Evolutionary conservation across 495 filamentous ascomycete species (phyloP).

Genomic region (Aspergillus leporis): DNA sequence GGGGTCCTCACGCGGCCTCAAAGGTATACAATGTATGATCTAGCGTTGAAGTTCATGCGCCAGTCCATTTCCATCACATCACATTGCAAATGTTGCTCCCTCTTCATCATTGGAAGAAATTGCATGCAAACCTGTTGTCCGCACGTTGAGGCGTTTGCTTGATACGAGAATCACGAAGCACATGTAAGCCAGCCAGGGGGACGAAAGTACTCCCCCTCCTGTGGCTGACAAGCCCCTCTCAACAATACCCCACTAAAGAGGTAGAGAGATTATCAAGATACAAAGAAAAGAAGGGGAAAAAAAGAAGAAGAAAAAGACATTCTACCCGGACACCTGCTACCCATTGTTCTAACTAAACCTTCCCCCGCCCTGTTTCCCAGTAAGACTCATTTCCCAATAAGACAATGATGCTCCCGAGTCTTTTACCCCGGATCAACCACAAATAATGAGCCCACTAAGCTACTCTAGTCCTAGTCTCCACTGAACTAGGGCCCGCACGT

Average conservation of each 20-base stretch:
- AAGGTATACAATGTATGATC: constrained; percentile 6
- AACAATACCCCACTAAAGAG: neutral
- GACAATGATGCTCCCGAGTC: neutral
- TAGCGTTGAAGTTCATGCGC: neutral
- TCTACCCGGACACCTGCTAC: neutral
- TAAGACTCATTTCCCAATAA: neutral
- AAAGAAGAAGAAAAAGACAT: neutral
- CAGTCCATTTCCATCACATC: neutral
- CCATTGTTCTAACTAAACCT: neutral
- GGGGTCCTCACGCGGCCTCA: constrained; percentile 3
- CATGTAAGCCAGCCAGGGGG: neutral
- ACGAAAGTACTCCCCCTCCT: constrained; percentile 14
- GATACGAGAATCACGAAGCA: neutral
- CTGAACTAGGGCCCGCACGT: constrained; percentile 15
- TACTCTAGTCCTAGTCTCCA: constrained; percentile 10
- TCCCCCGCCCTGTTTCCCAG: neutral
- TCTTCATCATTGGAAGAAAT: neutral
- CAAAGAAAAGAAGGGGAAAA: neutral
- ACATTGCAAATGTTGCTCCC: neutral
- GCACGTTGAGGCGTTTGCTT: neutral
- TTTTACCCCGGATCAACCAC: constrained; percentile 22
- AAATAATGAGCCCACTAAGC: constrained; percentile 13
- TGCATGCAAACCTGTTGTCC: neutral
- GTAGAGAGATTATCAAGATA: neutral
- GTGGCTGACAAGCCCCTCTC: constrained; percentile 8